These are phyloP conservation scores for Phytophthora cactorum DNA, from an alignment of 352 stramenopile genomes.

Conservation along the genomic window DNA sequence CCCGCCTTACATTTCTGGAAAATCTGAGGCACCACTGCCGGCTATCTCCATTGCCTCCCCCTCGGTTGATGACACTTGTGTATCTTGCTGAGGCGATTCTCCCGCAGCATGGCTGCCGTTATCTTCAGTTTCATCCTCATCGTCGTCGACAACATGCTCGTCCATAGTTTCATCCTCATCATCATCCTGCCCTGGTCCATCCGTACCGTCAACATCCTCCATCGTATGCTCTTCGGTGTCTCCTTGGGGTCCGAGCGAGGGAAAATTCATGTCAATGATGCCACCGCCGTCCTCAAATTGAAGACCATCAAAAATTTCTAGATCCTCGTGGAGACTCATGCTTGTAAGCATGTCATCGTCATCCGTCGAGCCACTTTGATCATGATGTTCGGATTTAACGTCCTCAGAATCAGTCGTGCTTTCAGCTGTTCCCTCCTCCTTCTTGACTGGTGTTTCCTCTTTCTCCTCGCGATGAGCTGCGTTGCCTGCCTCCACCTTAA, in stretches of 20 bases:
- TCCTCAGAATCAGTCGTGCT: conserved; percentile 46
- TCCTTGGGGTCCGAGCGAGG: conserved; percentile 27
- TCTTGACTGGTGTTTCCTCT: conserved; percentile 17
- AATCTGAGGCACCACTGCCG: conserved; percentile 16
- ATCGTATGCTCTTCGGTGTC: conserved; percentile 35
- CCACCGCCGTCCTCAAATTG: conserved; percentile 87
- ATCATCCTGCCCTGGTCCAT: conserved; percentile 46
- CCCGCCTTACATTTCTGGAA: conserved; percentile 34
- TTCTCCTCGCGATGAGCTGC: conserved; percentile 16
- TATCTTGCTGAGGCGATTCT: conserved; percentile 17
- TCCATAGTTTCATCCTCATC: conserved; percentile 55
- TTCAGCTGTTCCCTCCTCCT: conserved; percentile 30
- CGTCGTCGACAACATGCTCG: conserved; percentile 64
- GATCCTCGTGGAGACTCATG: conserved; percentile 78
- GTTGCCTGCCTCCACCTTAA: conserved; percentile 19
- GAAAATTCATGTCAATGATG: conserved; percentile 77
- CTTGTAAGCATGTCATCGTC: conserved; percentile 74
- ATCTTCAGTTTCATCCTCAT: conserved; percentile 64
- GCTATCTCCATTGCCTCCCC: conserved; percentile 4
- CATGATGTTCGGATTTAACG: conserved; percentile 37
- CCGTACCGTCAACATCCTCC: conserved; percentile 49
- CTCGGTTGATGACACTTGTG: conserved; percentile 12
- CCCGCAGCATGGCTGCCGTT: conserved; percentile 14
- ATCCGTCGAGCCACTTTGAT: conserved; percentile 21
- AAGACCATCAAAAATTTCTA: conserved; percentile 87